Evolutionary conservation across 768 basidiomycete genomes (phyloP).

Genomic region (Trametes sanguinea): DNA sequence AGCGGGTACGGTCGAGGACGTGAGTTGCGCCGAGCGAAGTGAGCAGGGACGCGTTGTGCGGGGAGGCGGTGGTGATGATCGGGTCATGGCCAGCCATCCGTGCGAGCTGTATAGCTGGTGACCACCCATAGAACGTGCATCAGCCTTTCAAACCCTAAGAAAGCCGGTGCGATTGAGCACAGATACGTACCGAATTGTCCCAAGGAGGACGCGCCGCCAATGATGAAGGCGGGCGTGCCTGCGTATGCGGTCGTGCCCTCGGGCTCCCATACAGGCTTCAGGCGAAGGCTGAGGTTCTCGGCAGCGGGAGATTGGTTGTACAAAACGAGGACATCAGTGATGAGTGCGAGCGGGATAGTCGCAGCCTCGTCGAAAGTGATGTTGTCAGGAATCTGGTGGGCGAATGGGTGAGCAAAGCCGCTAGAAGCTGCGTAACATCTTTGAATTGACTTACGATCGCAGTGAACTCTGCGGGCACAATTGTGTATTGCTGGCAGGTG

Average conservation of each 20-base stretch:
- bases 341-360: conserved; percentile 34
- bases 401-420: not conserved
- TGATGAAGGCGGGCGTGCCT: conserved; percentile 28
- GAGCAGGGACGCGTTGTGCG: conserved; percentile 23
- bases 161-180: too few relatives aligned
- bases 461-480: conserved; percentile 17
- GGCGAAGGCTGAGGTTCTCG: not conserved
- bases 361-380: conserved; percentile 35
- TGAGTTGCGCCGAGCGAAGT: conserved; percentile 29
- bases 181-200: conserved; percentile 28
- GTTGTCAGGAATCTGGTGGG: conserved; percentile 31
- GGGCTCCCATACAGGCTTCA: conserved; percentile 22
- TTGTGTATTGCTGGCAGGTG: conserved; percentile 24
- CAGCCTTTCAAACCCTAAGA: too few relatives aligned
- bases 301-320: conserved; percentile 23
- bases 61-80: conserved; percentile 34
- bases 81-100: conserved; percentile 31
- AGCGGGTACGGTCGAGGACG: conserved; percentile 30
- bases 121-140: too few relatives aligned
- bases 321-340: conserved; percentile 34
- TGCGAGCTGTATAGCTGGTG: conserved; percentile 30
- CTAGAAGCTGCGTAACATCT: too few relatives aligned
- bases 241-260: conserved; percentile 19
- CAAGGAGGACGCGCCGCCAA: conserved; percentile 32
- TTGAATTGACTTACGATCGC: conserved; percentile 15